Evolutionary conservation across 2,329 filamentous ascomycete species (phyloP), one percentile per base, ranked within the genome.

Genomic region (Cladosporium colombiae): DNA sequence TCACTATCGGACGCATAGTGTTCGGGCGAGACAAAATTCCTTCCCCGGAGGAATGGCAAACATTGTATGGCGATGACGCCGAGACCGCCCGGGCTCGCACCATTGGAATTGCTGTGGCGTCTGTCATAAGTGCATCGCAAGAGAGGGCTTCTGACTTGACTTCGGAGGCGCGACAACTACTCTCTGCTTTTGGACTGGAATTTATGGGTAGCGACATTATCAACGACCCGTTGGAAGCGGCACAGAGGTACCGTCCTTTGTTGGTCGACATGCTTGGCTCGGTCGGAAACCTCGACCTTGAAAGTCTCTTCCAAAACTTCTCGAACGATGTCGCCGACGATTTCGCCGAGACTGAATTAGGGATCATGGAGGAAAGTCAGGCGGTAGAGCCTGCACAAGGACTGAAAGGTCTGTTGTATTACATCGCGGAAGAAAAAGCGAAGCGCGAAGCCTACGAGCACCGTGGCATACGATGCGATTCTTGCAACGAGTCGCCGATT

Each of bases 371-470:
- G 2, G 61, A 62, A 18, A 65, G 63, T 25, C 33, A 40, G 5
- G 56, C 56, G 56, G 62, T 29, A 40, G 72, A 75, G 55, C 72
- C 73, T 3, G 72, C 68, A 27, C 73, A 77, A 64, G 72, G 70
- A 4, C 65, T 78, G 8, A 77, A 76, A 65, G 72, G 74, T 31
- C 83, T 97, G 2, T 83, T 98, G 0, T 98, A 97, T 75, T 88
- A 93, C 66, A 96, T 98, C 56, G 96, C 93, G 0, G 93, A 97
- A 77, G 93, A 98, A 70, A 93, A 97, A 75, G 92, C 93, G 1
- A 87, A 89, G 65, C 86, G 91, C 61, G 94, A 95, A 75, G 91
- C 92, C 23, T 97, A 95, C 74, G 90, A 97, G 25, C 95, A 99
- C 77, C 86, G 94, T 14, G 94, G 95, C 14, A 96, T 96, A 67